Evolutionary conservation across 768 basidiomycete genomes (phyloP).

Genomic region (Sporobolomyces pararoseus): DNA sequence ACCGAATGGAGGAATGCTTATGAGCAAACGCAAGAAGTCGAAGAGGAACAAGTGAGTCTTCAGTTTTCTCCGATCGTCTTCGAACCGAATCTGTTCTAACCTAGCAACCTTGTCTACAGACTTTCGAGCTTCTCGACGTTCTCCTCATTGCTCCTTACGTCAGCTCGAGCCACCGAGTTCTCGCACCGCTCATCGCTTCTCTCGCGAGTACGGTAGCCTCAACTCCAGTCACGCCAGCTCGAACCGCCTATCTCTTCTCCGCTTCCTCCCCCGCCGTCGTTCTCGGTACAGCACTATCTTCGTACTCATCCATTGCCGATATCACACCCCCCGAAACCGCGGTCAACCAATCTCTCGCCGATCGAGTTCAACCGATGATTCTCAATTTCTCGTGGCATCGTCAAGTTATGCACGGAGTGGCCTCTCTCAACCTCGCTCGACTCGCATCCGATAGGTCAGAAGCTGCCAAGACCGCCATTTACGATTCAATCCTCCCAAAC

Average conservation of each 20-base stretch:
- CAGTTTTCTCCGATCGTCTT: too few relatives aligned
- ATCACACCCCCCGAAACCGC: not conserved
- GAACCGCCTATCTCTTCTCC: constrained; percentile 32
- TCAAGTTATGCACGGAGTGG: constrained; percentile 38
- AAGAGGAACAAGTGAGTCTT: constrained; percentile 22
- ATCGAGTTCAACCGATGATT: constrained; percentile 33
- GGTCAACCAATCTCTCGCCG: constrained; percentile 13
- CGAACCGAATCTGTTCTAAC: too few relatives aligned
- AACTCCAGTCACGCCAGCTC: constrained; percentile 28
- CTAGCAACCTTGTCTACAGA: not conserved
- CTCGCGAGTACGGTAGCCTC: constrained; percentile 35
- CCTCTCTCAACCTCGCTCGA: constrained; percentile 24
- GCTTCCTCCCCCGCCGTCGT: constrained; percentile 32
- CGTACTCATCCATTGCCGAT: constrained; percentile 18
- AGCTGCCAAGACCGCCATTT: constrained; percentile 51
- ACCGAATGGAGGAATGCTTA: constrained; percentile 8
- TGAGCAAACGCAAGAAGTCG: not conserved
- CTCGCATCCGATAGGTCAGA: constrained; percentile 24
- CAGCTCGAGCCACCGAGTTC: constrained; percentile 17
- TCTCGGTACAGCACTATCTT: constrained; percentile 33
- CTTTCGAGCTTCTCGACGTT: constrained; percentile 31
- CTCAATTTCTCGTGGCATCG: constrained; percentile 42
- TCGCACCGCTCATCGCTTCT: constrained; percentile 17
- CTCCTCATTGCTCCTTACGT: constrained; percentile 34
- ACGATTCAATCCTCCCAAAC: constrained; percentile 56